Base-by-base conservation (phyloP, 2,329 filamentous ascomycete genomes). In the Annulohypoxylon truncatum region DNA sequence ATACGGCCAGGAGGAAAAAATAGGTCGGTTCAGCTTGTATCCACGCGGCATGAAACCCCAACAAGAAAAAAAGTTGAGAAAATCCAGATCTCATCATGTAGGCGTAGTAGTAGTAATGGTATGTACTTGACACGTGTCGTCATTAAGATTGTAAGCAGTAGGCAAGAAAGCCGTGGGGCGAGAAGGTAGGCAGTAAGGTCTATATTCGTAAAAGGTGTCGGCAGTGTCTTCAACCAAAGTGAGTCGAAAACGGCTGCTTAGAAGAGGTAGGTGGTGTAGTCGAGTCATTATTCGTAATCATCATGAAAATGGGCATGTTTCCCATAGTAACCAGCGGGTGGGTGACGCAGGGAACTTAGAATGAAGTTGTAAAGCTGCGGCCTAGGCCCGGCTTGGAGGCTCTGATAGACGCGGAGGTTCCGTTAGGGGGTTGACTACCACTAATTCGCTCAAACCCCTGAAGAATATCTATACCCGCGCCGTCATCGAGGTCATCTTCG, bases 391-490 rank as follows among this genome's bases (percentile, higher is more conserved):
- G 78, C 69, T 81, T 82, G 26, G 74, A 75, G 13, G 68, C 50
- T 53, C 75, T 72, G 47, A 70, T 72, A 53, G 71, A 61, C 40
- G 74, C 68, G 38, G 74, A 73, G 57, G 75, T 59, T 71, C 71
- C 68, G 61, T 73, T 73, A 31, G 74, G 66, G 40, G 72, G 75
- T 65, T 77, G 80, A 68, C 75, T 81, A 47, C 82, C 80, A 48
- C 91, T 91, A 75, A 94, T 93, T 80, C 90, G 91, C 75, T 90
- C 87, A 73, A 93, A 94, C 8, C 90, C 90, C 74, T 92, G 89
- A 47, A 92, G 84, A 69, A 94, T 90, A 72, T 94, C 91, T 53
- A 93, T 84, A 1, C 85, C 87, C 12, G 85, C 79, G 64, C 82
- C 83, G 44, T 90, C 88, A 62, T 87, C 83, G 2, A 81, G 81